Percentiles rank a stretch among this genome's conserved stretches.
Conservation (phyloP, 177 flowering plant genomes). For the Tripterygium wilfordii region DNA sequence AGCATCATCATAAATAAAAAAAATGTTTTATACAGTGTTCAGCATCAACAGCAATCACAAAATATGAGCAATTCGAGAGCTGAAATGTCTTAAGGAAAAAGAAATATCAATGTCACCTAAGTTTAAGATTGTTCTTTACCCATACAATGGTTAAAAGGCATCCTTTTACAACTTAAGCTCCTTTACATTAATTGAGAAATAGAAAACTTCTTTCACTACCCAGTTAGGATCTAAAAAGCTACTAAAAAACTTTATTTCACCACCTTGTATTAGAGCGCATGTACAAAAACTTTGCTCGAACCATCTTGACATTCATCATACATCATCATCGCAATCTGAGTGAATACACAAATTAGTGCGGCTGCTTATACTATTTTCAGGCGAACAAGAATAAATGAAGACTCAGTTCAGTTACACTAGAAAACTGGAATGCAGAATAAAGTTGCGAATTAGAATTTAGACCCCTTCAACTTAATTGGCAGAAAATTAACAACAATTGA, state of each 20-base stretch:
- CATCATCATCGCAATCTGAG: conserved; percentile 66
- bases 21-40: too few species aligned
- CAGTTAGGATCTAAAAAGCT: conserved; percentile 5
- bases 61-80: too few species aligned
- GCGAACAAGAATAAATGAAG: neutral
- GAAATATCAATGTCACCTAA: neutral
- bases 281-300: conserved; percentile 25
- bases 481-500: neutral
- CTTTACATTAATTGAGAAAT: neutral
- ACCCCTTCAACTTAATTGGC: neutral
- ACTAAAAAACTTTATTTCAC: conserved; percentile 12
- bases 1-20: too few species aligned
- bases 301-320: conserved; percentile 46
- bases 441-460: neutral
- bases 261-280: conserved; percentile 25
- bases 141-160: neutral
- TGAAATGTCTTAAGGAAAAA: neutral
- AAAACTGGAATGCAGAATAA: neutral
- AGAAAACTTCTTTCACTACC: neutral
- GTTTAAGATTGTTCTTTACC: neutral
- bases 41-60: too few species aligned
- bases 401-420: neutral
- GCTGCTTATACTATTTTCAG: conserved; percentile 2
- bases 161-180: neutral
- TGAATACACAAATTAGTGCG: conserved; percentile 33